Base-by-base conservation (phyloP, 2,329 filamentous ascomycete species). In the Arthrobotrys entomopaga region DNA sequence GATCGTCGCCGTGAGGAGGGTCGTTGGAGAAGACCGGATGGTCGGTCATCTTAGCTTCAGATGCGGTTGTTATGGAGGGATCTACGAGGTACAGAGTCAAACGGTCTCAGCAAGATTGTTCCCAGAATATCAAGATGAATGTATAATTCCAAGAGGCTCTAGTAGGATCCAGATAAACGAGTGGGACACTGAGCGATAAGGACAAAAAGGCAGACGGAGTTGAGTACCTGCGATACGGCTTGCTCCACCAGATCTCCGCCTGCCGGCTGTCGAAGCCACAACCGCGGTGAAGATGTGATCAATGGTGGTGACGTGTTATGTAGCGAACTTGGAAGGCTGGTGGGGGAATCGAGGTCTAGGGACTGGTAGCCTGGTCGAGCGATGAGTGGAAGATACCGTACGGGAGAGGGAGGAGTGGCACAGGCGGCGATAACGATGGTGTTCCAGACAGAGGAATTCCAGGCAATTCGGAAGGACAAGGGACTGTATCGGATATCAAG, bases 231-330 rank as follows among this genome's bases (percentile, higher is more conserved):
- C 71, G 40, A 59, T 64, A 29, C 16, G 38, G 38, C 61, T 64
- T 49, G 60, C 71, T 70, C 65, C 65, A 61, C 65, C 46, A 53
- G 49, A 69, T 50, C 52, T 69, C 63, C 71, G 64, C 48, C 40
- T 75, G 34, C 71, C 71, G 71, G 71, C 71, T 64, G 64, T 67
- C 52, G 71, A 75, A 67, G 71, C 71, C 64, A 69, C 71, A 69
- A 75, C 71, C 63, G 71, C 71, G 38, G 71, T 53, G 34, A 59
- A 69, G 4, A 75, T 75, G 60, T 75, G 65, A 65, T 75, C 71
- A 70, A 75, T 75, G 71, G 54, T 65, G 67, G 49, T 75, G 63
- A 72, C 60, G 63, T 74, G 63, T 57, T 67, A 59, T 42, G 24
- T 26, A 48, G 15, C 49, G 11, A 2, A 42, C 42, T 22, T 29